Evolutionary conservation across 768 basidiomycete species (phyloP).

Genomic region (Mycena kentingensis): DNA sequence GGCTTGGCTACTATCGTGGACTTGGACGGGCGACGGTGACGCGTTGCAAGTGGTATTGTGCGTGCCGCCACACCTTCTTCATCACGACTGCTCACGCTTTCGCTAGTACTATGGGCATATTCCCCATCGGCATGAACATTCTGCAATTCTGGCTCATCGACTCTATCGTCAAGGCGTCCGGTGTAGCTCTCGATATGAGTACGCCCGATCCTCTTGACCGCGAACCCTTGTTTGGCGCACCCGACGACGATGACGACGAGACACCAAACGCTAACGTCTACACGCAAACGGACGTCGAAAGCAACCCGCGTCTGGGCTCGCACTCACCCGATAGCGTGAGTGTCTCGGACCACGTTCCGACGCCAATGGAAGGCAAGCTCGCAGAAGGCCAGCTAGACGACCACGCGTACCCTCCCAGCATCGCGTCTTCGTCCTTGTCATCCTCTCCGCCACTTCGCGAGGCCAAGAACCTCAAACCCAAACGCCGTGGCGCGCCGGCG

Average conservation of each 20-base stretch:
- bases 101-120: constrained; percentile 23
- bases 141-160: constrained; percentile 96
- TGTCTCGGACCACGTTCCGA: constrained; percentile 30
- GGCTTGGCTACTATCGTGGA: constrained; percentile 88
- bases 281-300: constrained; percentile 47
- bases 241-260: constrained; percentile 60
- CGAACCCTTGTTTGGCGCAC: constrained; percentile 63
- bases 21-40: constrained; percentile 60
- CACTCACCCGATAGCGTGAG: constrained; percentile 30
- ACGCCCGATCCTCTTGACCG: constrained; percentile 44
- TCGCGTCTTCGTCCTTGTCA: constrained; percentile 38
- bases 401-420: constrained; percentile 67
- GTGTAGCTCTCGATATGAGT: constrained; percentile 42
- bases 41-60: constrained; percentile 80
- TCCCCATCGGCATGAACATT: constrained; percentile 66
- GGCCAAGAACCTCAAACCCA: constrained; percentile 38
- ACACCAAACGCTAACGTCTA: constrained; percentile 23
- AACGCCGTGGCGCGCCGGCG: constrained; percentile 43
- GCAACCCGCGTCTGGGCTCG: constrained; percentile 38
- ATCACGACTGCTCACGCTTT: constrained; percentile 2
- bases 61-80: constrained; percentile 33
- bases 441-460: constrained; percentile 33
- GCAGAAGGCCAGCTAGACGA: constrained; percentile 31
- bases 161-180: constrained; percentile 82
- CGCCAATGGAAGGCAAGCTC: constrained; percentile 18